Evolutionary conservation across 2,329 filamentous ascomycete species (phyloP), one percentile per base, ranked within the genome.

Genomic region (Nigrospora sphaerica): DNA sequence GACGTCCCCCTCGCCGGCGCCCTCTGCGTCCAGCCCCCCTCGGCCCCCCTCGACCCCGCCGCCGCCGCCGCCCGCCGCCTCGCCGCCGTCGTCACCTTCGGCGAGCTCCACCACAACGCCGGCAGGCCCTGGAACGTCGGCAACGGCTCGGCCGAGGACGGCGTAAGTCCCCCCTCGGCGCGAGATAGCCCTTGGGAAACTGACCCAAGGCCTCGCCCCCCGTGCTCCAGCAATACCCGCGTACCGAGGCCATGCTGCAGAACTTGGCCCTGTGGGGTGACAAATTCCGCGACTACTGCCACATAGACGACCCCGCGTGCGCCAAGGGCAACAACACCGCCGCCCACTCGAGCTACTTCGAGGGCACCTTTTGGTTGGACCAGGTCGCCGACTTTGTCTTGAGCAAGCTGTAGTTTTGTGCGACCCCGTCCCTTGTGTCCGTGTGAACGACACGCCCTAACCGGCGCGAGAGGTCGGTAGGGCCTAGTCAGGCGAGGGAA

Each of bases 41-140:
- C 32, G 2, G 13, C 32, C 3, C 17, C 41, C 33, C 41, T 43
- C 7, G 41, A 17, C 17, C 41, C 41, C 12, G 32, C 33, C 17
- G 41, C 18, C 17, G 36, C 36, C 19, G 32, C 33, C n/a, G 41
- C 17, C 17, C 12, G 17, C n/a, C 12, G n/a, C 17, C 4, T 43
- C 41, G 41, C 33, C 9, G 41, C 41, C 18, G 33, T 43, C 32
- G 41, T 43, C 32, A 36, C 41, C 7, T 43, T 43, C 35, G 41
- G 41, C 41, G 41, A 36, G 41, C 41, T 43, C 32, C 41, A 43
- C 41, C 41, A 43, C 14, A 43, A 43, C 14, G 32, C 32, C 12
- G 41, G 12, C 19, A 18, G 16, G 41, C 17, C 33, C 7, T 43
- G 41, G 41, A 43, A 43, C 14, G 33, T 43, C 7, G 41, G 41